phyloP scores from a whole-genome alignment of 768 basidiomycete species.

The Inosperma sp. region DNA sequence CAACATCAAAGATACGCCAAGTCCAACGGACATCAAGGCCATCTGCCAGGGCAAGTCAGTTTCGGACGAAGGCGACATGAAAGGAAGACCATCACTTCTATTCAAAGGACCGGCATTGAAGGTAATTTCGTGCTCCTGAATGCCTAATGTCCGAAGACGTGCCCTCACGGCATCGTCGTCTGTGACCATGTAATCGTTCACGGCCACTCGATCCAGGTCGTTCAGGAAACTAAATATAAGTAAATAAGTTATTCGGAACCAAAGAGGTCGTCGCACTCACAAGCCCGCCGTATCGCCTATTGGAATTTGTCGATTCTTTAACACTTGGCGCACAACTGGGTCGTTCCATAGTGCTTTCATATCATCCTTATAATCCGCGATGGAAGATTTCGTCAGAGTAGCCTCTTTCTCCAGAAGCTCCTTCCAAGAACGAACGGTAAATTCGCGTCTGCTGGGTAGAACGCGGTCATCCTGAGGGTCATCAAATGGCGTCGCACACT shows the following conservation, averaged over 20 bases:
- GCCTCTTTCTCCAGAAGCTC: slow-evolving; percentile 35
- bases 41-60: slow-evolving; percentile 11
- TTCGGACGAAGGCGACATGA: background rate
- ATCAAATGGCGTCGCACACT: slow-evolving; percentile 48
- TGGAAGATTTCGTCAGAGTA: slow-evolving; percentile 40
- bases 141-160: slow-evolving; percentile 62
- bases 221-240: slow-evolving; percentile 55
- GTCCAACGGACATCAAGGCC: slow-evolving; percentile 41
- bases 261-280: slow-evolving; percentile 35
- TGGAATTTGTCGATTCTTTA: slow-evolving; percentile 44
- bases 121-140: slow-evolving; percentile 58
- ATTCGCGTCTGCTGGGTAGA: slow-evolving; percentile 37
- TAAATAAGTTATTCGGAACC: slow-evolving; percentile 2
- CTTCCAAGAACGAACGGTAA: slow-evolving; percentile 52
- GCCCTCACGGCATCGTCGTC: slow-evolving; percentile 74
- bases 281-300: slow-evolving; percentile 65
- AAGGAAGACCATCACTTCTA: slow-evolving; percentile 14
- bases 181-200: slow-evolving; percentile 54
- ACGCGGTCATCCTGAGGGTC: slow-evolving; percentile 24
- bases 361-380: slow-evolving; percentile 59
- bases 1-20: slow-evolving; percentile 77
- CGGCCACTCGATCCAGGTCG: slow-evolving; percentile 61
- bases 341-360: slow-evolving; percentile 62
- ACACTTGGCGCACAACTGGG: slow-evolving; percentile 42
- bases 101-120: slow-evolving; percentile 44